These are phyloP conservation scores for Zasmidium cellare DNA, from an alignment of 2,329 filamentous ascomycete species.

Conservation along the genomic window DNA sequence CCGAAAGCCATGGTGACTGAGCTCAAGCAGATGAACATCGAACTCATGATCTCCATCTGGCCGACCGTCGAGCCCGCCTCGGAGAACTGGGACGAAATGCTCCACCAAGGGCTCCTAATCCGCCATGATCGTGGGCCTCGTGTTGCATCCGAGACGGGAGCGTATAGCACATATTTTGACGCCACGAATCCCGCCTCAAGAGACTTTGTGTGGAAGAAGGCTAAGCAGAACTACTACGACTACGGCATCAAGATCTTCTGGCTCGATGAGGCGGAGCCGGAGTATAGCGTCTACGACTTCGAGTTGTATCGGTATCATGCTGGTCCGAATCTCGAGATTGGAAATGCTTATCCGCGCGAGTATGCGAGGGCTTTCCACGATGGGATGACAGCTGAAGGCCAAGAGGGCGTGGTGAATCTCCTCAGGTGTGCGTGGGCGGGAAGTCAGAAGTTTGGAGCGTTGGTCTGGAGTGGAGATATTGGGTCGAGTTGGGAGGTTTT, in stretches of 20 bases:
- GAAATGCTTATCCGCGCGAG: slow-evolving; percentile 61
- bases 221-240: slow-evolving; percentile 60
- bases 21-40: slow-evolving; percentile 58
- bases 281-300: slow-evolving; percentile 66
- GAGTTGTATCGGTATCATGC: slow-evolving; percentile 64
- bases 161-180: slow-evolving; percentile 62
- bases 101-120: slow-evolving; percentile 61
- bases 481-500: slow-evolving; percentile 63
- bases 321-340: slow-evolving; percentile 56
- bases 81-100: slow-evolving; percentile 63
- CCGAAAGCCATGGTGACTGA: slow-evolving; percentile 66
- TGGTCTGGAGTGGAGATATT: slow-evolving; percentile 69
- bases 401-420: slow-evolving; percentile 61
- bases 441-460: slow-evolving; percentile 63
- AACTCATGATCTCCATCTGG: slow-evolving; percentile 71
- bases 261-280: slow-evolving; percentile 69
- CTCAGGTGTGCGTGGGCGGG: slow-evolving; percentile 59
- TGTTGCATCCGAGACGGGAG: slow-evolving; percentile 54
- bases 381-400: slow-evolving; percentile 55
- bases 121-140: slow-evolving; percentile 61
- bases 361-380: slow-evolving; percentile 63
- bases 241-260: slow-evolving; percentile 66
- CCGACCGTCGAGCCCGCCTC: slow-evolving; percentile 62
- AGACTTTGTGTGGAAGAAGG: slow-evolving; percentile 60
- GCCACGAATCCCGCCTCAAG: slow-evolving; percentile 62